These are phyloP conservation scores for Cardamine resedifolia DNA, from an alignment of 345 rosid genomes.

Conservation along the genomic window DNA sequence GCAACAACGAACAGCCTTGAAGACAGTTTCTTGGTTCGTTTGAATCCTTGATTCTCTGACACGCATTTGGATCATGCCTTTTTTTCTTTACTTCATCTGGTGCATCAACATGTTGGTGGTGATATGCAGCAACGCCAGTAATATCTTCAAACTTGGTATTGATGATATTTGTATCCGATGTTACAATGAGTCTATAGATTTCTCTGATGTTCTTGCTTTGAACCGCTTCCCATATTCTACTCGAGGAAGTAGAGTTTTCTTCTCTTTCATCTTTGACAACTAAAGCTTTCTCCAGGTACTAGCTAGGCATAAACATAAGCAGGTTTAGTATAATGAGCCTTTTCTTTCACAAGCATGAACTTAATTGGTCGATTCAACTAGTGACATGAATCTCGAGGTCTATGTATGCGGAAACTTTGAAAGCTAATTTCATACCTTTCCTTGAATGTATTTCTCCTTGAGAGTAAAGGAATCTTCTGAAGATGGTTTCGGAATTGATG, in stretches of 20 bases:
- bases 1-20: constrained; percentile 80
- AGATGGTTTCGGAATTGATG: constrained; percentile 58
- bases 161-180: constrained; percentile 46
- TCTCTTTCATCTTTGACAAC: constrained; percentile 45
- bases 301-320: constrained; percentile 27
- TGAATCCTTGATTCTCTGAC: constrained; percentile 59
- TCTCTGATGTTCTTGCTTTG: constrained; percentile 58
- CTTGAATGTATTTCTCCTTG: constrained; percentile 75
- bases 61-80: constrained; percentile 52
- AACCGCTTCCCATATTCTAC: constrained; percentile 72
- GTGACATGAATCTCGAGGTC: neutral
- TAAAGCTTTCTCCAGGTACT: constrained; percentile 74
- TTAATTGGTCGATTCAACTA: neutral
- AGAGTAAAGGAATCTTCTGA: constrained; percentile 47
- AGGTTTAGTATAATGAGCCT: neutral
- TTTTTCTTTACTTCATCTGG: constrained; percentile 35
- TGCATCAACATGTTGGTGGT: constrained; percentile 42
- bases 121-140: constrained; percentile 37
- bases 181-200: constrained; percentile 66
- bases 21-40: constrained; percentile 61
- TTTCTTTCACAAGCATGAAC: neutral
- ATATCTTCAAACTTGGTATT: constrained; percentile 63
- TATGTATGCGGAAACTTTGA: neutral
- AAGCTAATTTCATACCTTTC: constrained; percentile 53
- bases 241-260: constrained; percentile 33